A percentile compares a stretch with the other conserved stretches of the same genome.
Evolutionary conservation across 306 rosid genomes (phyloP).

Genomic region (Fragaria iinumae): DNA sequence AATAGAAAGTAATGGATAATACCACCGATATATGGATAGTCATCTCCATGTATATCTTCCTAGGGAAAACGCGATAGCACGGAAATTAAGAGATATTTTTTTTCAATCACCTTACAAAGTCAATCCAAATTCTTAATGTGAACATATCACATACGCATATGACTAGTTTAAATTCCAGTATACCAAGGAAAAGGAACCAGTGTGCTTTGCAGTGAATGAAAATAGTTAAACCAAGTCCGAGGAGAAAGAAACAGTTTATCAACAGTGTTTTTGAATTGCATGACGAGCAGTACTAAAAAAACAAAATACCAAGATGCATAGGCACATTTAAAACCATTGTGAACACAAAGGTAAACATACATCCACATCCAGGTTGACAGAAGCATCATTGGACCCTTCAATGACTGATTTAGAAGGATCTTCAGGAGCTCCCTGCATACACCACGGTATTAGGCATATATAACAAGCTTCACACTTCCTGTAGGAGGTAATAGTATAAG

Average conservation of each 20-base stretch:
- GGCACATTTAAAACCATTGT: not conserved
- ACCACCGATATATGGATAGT: not conserved
- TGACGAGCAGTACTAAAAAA: not conserved
- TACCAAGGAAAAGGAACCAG: not conserved
- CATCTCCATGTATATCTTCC: not conserved
- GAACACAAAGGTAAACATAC: slow-evolving; percentile 36
- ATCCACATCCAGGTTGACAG: slow-evolving; percentile 52
- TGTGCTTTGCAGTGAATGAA: too few species aligned
- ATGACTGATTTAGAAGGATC: slow-evolving; percentile 46
- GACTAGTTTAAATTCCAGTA: not conserved
- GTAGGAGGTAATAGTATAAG: slow-evolving; percentile 24
- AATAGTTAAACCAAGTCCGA: not conserved
- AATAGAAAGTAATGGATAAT: not conserved
- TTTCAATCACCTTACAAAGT: not conserved
- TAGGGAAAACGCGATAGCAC: not conserved
- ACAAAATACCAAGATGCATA: not conserved
- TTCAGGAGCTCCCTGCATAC: slow-evolving; percentile 57
- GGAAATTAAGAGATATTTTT: too few species aligned
- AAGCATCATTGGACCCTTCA: slow-evolving; percentile 51
- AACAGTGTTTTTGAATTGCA: not conserved
- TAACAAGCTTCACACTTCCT: slow-evolving; percentile 23
- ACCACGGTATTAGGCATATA: slow-evolving; percentile 21
- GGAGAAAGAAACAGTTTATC: not conserved
- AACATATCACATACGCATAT: not conserved
- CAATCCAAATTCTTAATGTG: not conserved